phyloP scores from a whole-genome alignment of 2,329 filamentous ascomycete species.

The Talaromyces pinophilus region DNA sequence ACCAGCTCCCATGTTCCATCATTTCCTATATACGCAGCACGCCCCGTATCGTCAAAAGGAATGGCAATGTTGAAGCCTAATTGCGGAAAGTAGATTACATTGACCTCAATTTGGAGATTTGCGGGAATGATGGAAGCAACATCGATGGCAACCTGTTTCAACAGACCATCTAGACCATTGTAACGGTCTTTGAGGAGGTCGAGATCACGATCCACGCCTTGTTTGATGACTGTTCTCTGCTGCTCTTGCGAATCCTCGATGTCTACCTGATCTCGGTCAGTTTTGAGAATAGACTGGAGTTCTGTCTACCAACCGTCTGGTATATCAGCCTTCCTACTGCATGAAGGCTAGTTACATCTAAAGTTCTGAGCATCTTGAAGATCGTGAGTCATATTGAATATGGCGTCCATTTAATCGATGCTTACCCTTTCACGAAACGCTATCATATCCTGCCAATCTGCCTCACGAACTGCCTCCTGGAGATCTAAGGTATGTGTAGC shows the following conservation, averaged over 20 bases:
- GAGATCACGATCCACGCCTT: constrained; percentile 70
- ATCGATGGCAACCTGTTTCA: constrained; percentile 67
- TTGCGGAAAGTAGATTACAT: constrained; percentile 88
- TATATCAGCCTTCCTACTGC: constrained; percentile 70
- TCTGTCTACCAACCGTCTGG: constrained; percentile 53
- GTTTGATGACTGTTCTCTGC: constrained; percentile 69
- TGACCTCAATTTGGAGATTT: constrained; percentile 56
- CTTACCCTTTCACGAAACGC: constrained; percentile 57
- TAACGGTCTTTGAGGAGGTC: constrained; percentile 78
- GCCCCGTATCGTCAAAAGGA: constrained; percentile 61
- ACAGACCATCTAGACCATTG: constrained; percentile 71
- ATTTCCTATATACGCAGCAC: constrained; percentile 65
- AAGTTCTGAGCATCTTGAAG: constrained; percentile 57
- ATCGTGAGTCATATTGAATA: neutral
- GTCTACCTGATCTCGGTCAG: constrained; percentile 59
- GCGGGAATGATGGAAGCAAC: constrained; percentile 65
- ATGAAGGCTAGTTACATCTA: constrained; percentile 62
- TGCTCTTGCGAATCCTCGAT: constrained; percentile 74
- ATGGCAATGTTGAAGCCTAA: constrained; percentile 86
- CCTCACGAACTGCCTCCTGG: constrained; percentile 61
- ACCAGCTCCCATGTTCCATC: constrained; percentile 72
- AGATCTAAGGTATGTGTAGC: constrained; percentile 70
- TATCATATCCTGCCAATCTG: constrained; percentile 57
- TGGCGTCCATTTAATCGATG: neutral
- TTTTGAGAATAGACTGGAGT: neutral